These are phyloP conservation scores for Leishmania arabica DNA, from an alignment of 208 protist genomes.

Conservation along the genomic window DNA sequence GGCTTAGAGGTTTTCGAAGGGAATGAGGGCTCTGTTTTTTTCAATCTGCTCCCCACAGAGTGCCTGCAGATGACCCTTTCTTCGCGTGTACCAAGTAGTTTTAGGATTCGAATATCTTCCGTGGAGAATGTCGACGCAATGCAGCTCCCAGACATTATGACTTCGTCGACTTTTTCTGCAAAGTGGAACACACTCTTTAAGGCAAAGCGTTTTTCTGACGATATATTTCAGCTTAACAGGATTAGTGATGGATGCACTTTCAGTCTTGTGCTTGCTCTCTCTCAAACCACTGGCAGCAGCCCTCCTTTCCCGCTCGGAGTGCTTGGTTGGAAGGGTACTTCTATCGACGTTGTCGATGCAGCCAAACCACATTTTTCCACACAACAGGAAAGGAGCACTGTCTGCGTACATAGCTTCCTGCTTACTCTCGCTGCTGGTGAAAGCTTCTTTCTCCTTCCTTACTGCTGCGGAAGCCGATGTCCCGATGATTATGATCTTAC, in stretches of 20 bases:
- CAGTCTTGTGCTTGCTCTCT: slow-evolving; percentile 43
- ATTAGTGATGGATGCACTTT: slow-evolving; percentile 15
- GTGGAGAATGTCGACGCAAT: slow-evolving; percentile 22
- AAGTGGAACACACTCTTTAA: slow-evolving; percentile 34
- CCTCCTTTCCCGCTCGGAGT: slow-evolving; percentile 28
- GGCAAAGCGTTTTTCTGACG: slow-evolving; percentile 33
- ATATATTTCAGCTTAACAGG: slow-evolving; percentile 40
- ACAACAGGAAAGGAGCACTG: slow-evolving; percentile 9
- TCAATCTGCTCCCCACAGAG: slow-evolving; percentile 41
- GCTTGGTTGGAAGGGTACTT: slow-evolving; percentile 27
- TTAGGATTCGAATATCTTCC: slow-evolving; percentile 28
- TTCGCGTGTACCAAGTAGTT: slow-evolving; percentile 27
- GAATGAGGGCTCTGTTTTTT: slow-evolving; percentile 41
- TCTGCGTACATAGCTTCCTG: slow-evolving; percentile 24
- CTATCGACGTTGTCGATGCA: slow-evolving; percentile 18
- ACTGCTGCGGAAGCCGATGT: slow-evolving; percentile 23
- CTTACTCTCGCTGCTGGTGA: slow-evolving; percentile 18
- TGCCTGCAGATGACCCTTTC: slow-evolving; percentile 54
- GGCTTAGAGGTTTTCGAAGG: slow-evolving; percentile 27
- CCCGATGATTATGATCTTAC: slow-evolving; percentile 17
- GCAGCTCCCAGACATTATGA: slow-evolving; percentile 30
- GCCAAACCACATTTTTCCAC: slow-evolving; percentile 25
- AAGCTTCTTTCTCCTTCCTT: slow-evolving; percentile 29
- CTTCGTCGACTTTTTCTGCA: slow-evolving; percentile 22
- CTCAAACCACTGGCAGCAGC: slow-evolving; percentile 33